Evolutionary conservation across 345 rosid species (phyloP), one percentile per base, ranked within the genome.

Genomic region (Citrus glauca): DNA sequence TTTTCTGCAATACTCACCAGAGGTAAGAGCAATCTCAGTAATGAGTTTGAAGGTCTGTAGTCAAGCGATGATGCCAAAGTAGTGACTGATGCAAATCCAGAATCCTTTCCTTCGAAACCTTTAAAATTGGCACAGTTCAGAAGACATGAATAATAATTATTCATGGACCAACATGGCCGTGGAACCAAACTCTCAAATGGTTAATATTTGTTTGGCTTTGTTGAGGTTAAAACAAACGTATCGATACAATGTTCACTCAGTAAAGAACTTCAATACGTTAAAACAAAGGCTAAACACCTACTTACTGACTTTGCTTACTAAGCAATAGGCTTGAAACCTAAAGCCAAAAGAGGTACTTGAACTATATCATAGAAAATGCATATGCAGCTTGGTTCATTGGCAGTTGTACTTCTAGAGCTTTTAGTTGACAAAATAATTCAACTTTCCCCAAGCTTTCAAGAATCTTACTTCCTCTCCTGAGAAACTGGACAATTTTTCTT

Each of bases 1-100:
- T 24, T 32, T 67, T 19, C 35, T 27, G 17, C 45, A 61, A 73
- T 82, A 88, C 94, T 90, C 89, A 78, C 99, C 87, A 91, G 85
- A 20, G 92, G 96, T 87, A 95, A 84, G 79, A 93, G 87, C 81
- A 88, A 77, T 75, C 86, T 93, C 62, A 92, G 89, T 67, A 86
- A 81, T 62, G 98, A 93, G 79, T 82, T 78, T 60, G 98, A 95
- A 79, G 92, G 78, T 38, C 89, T 78, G 82, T 91, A 93, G 81
- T 95, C 98, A 60, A 95, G 90, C 13, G 99, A 84, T 70, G 99
- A 89, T 33, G 89, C 97, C 61, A 91, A 79, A 30, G 98, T 92
- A 70, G 84, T 86, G 75, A 91, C 83, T 61, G 92, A 82, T 61
- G 91, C 87, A 84, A 93, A 83, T 14, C 93, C 91, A 3, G 94